Conservation (phyloP, 2,329 filamentous ascomycete species). For the Microdochium paspali region DNA sequence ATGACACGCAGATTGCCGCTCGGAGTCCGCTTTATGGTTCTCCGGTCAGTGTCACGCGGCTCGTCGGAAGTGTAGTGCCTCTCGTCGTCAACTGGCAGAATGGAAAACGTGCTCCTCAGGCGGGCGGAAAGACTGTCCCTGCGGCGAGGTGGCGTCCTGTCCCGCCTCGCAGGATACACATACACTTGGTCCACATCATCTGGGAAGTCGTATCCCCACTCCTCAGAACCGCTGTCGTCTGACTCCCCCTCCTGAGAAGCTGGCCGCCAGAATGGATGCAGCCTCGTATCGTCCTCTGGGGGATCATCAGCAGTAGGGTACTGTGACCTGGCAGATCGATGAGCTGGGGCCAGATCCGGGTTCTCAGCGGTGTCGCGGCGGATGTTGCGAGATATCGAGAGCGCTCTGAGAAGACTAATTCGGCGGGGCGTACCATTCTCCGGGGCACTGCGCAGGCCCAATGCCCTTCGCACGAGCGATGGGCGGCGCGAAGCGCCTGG, state of each 20-base stretch:
- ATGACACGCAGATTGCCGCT: constrained; percentile 54
- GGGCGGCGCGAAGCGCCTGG: constrained; percentile 24
- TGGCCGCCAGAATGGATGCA: constrained; percentile 56
- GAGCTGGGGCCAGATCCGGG: constrained; percentile 13
- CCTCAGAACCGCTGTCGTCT: constrained; percentile 14
- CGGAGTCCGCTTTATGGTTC: constrained; percentile 48
- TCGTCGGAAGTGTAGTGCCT: constrained; percentile 23
- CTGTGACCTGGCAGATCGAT: constrained; percentile 16
- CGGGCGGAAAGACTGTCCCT: constrained; percentile 41
- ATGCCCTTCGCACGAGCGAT: constrained; percentile 44
- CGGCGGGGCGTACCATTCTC: constrained; percentile 31
- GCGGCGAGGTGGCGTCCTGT: constrained; percentile 30
- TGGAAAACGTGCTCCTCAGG: constrained; percentile 51
- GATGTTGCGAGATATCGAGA: constrained; percentile 40
- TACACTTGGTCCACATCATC: constrained; percentile 26
- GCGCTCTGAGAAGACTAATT: constrained; percentile 36
- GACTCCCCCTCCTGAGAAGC: constrained; percentile 28
- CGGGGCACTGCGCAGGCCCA: constrained; percentile 38
- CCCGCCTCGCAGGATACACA: constrained; percentile 38
- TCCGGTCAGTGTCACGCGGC: constrained; percentile 34
- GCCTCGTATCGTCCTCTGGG: constrained; percentile 40
- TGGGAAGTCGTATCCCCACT: constrained; percentile 16
- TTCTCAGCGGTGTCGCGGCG: constrained; percentile 19
- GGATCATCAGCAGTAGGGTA: constrained; percentile 33
- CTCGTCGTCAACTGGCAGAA: constrained; percentile 40